Base-by-base conservation (phyloP, 805 yeast species). In the Ascoidea rubescens region DNA sequence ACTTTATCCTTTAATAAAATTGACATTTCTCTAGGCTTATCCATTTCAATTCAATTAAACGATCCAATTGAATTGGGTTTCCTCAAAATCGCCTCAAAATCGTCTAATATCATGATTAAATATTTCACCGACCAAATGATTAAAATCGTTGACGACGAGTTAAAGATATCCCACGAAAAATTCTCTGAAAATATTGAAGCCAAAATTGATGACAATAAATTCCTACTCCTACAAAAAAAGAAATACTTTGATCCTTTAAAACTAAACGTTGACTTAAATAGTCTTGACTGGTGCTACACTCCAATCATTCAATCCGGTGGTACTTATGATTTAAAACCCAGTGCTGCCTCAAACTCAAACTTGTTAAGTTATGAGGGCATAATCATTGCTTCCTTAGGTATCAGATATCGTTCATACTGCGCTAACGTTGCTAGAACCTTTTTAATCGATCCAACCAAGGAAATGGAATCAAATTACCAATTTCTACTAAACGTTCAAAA, bases 261-360 rank as follows among this genome's bases (percentile, higher is more conserved):
- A 10, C 14, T 37, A 37, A 91, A 84, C 52, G 84, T 89, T 55
- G 95, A 88, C 60, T 71, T 83, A 5, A 80, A 78, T 55, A 77
- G 80, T 56, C 69, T 91, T 21, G 98, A 91, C 64, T 91, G 97
- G 96, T 86, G 95, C 58, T 88, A 87, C 66, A 80, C 89, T 52
- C 97, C 98, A 32, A 86, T 89, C 51, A 76, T 89, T 51, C 95
- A 88, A 69, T 84, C 95, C 59, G 95, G 95, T 52, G 88, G 87
- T 43, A 79, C 80, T 52, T 90, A 81, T 62, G 96, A 89, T 65
- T 71, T 90, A 62, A 82, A 77, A 60, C 90, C 95, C 47, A 81
- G 91, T 53, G 96, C 95, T 1, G 78, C 81, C 53, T 83, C 96
- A 1, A 78, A 79, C 51, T 75, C 79, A 54, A 77, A 78, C 48